A percentile compares a stretch with the other conserved stretches of the same genome.
phyloP scores from a whole-genome alignment of 1,284 basidiomycete species.

The Exobasidium rhododendri region DNA sequence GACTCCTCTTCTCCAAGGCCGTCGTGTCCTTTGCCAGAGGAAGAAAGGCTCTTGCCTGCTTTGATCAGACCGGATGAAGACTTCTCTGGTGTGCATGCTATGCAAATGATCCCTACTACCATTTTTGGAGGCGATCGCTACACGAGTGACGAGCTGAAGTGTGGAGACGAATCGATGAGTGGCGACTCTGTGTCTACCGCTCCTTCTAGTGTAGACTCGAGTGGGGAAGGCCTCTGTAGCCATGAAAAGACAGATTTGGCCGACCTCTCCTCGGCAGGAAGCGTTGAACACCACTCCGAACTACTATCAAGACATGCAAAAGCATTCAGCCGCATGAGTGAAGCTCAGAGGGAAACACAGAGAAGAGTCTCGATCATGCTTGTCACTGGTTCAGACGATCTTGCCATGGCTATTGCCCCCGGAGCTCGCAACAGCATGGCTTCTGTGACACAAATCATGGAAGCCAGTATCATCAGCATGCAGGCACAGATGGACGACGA shows the following conservation, averaged over 20 bases:
- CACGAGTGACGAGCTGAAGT: too few relatives aligned
- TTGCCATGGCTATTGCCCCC: conserved; percentile 8
- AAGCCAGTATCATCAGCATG: background rate
- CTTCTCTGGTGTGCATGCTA: too few relatives aligned
- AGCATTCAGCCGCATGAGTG: background rate
- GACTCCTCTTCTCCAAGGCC: too few relatives aligned
- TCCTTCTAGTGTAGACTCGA: too few relatives aligned
- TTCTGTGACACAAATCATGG: background rate
- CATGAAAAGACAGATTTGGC: too few relatives aligned
- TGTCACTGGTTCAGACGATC: background rate
- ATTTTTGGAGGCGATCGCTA: too few relatives aligned
- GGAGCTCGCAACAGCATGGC: background rate
- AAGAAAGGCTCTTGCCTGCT: too few relatives aligned
- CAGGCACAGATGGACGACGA: background rate
- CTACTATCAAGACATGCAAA: background rate
- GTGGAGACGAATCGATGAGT: background rate
- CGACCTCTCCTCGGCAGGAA: background rate
- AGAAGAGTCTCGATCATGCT: background rate
- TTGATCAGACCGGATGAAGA: too few relatives aligned
- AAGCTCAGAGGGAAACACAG: conserved; percentile 2
- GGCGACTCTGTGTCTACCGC: background rate
- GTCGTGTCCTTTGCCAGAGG: too few relatives aligned
- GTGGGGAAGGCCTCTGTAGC: too few relatives aligned
- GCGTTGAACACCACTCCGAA: background rate
- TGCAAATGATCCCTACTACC: too few relatives aligned